Conservation (phyloP, 2,329 filamentous ascomycete species). For the Microdochium nivale region DNA sequence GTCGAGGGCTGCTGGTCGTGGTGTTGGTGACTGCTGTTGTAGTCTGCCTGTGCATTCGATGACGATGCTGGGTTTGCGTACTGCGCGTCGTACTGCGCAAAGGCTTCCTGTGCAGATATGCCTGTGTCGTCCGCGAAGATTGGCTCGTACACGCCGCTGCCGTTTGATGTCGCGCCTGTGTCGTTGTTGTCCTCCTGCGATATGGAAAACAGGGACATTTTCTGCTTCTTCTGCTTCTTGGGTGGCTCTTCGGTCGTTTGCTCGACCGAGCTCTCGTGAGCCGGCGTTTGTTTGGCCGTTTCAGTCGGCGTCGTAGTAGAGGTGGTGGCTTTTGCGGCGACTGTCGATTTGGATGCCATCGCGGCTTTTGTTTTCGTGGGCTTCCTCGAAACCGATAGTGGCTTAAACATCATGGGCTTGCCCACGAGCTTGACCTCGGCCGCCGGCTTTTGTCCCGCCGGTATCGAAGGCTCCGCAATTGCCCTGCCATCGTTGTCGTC, state of each 20-base stretch:
- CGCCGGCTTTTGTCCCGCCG: slow-evolving; percentile 47
- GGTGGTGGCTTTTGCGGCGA: slow-evolving; percentile 2
- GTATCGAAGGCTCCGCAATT: slow-evolving; percentile 38
- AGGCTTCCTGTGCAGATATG: slow-evolving; percentile 17
- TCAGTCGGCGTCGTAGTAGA: slow-evolving; percentile 7
- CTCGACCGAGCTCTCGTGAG: no score
- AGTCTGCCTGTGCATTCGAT: slow-evolving; percentile 13
- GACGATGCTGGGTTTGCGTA: slow-evolving; percentile 18
- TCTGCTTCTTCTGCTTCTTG: slow-evolving; percentile 52
- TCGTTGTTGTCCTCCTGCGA: slow-evolving; percentile 27
- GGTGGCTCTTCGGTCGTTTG: not conserved
- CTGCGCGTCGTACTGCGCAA: slow-evolving; percentile 23
- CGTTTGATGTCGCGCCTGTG: slow-evolving; percentile 12
- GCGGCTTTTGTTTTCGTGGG: slow-evolving; percentile 45
- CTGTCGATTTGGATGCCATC: slow-evolving; percentile 3
- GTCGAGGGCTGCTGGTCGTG: slow-evolving; percentile 6
- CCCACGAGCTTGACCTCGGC: slow-evolving; percentile 61
- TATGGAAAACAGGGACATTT: slow-evolving; percentile 64
- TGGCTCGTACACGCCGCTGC: slow-evolving; percentile 37
- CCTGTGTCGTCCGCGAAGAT: slow-evolving; percentile 29
- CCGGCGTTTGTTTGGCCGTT: not conserved
- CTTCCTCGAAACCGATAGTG: slow-evolving; percentile 74
- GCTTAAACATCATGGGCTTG: slow-evolving; percentile 81
- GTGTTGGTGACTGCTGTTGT: no score
- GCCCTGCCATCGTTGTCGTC: slow-evolving; percentile 12